Evolutionary conservation across 441 rosid genomes (phyloP).

Genomic region (Erysimum pusillum): DNA sequence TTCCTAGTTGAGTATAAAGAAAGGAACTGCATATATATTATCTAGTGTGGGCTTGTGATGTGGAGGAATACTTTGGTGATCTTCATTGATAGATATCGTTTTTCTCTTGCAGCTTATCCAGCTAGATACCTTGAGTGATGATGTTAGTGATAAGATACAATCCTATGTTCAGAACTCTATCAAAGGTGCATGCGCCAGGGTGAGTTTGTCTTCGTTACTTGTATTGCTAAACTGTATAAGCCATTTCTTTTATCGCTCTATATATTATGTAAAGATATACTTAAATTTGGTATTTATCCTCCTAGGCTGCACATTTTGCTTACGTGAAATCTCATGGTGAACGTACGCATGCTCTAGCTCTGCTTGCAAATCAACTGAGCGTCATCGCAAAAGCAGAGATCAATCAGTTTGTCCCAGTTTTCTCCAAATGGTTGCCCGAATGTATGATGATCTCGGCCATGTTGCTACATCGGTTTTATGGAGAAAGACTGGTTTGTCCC

Average conservation of each 20-base stretch:
- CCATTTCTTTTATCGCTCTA: background rate
- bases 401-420: constrained; percentile 70
- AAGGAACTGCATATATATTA: constrained; percentile 15
- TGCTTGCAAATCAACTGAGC: constrained; percentile 86
- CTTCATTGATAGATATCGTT: constrained; percentile 26
- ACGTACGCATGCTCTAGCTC: constrained; percentile 77
- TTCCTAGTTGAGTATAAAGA: constrained; percentile 34
- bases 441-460: constrained; percentile 71
- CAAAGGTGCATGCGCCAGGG: constrained; percentile 82
- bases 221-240: constrained; percentile 12
- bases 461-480: constrained; percentile 80
- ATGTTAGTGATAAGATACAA: constrained; percentile 62
- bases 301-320: constrained; percentile 70
- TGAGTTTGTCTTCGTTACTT: constrained; percentile 52
- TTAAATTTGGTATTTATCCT: constrained; percentile 35
- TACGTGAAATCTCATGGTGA: constrained; percentile 67
- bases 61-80: constrained; percentile 23
- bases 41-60: constrained; percentile 20
- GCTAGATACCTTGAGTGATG: constrained; percentile 55
- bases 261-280: constrained; percentile 13
- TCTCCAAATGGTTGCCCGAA: constrained; percentile 75
- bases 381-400: constrained; percentile 84
- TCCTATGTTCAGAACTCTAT: constrained; percentile 71
- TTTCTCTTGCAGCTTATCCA: constrained; percentile 61
- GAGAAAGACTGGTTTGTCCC: constrained; percentile 91